A percentile compares a stretch with the other conserved stretches of the same genome.
These are phyloP conservation scores for Metrosideros polymorpha DNA, from an alignment of 441 rosid species.

Conservation along the genomic window DNA sequence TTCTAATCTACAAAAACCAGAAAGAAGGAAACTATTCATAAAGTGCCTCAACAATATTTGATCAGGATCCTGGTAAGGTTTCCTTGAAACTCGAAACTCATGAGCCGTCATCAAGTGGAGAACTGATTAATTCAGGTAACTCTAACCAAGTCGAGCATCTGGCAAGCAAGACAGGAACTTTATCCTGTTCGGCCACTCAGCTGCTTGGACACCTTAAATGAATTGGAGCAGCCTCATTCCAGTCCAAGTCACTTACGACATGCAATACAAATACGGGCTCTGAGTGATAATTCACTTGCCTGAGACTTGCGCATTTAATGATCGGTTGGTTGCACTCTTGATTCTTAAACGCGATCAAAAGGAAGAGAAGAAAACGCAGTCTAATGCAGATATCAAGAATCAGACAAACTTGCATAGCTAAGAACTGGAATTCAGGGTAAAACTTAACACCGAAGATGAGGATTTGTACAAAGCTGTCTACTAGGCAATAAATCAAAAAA, in stretches of 20 bases:
- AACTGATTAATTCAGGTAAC: neutral
- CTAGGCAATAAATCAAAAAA: neutral
- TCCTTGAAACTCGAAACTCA: neutral
- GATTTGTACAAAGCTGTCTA: neutral
- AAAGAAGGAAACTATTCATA: neutral
- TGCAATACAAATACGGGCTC: neutral
- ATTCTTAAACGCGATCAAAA: neutral
- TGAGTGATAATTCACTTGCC: neutral
- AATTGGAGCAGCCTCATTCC: neutral
- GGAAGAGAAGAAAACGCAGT: neutral
- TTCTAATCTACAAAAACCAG: neutral
- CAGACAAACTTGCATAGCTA: neutral
- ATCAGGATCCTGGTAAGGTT: neutral
- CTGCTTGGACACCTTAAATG: neutral
- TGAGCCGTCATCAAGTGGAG: neutral
- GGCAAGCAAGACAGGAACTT: neutral
- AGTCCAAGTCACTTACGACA: neutral
- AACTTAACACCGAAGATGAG: neutral
- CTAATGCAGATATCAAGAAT: neutral
- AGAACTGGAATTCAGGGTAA: neutral
- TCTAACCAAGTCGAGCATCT: neutral
- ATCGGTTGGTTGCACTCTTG: neutral
- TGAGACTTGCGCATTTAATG: neutral
- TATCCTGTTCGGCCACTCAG: neutral
- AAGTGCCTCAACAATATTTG: neutral